Conservation (phyloP, 2,329 filamentous ascomycete species). For the Colletotrichum magnum region DNA sequence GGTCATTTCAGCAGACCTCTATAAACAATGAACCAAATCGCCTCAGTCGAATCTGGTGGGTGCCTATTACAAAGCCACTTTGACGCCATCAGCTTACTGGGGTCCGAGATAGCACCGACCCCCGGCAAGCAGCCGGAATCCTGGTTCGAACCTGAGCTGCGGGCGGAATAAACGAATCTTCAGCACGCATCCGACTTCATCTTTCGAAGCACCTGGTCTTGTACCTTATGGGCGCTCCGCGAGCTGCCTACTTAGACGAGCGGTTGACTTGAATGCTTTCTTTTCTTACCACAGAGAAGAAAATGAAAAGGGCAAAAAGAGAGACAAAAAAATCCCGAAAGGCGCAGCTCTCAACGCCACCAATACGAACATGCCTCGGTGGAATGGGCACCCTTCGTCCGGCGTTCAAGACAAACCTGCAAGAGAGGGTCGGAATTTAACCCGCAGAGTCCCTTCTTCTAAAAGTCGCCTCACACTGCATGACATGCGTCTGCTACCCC, state of each 20-base stretch:
- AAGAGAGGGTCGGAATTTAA: not conserved
- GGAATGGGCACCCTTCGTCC: too few species aligned
- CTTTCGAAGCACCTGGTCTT: not conserved
- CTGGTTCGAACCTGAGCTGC: not conserved
- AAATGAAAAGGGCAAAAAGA: too few species aligned
- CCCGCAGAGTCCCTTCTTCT: not conserved
- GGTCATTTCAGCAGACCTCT: not conserved
- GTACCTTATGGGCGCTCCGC: not conserved
- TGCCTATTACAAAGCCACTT: not conserved
- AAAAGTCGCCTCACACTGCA: not conserved
- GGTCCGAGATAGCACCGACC: conserved; percentile 7
- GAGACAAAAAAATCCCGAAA: too few species aligned
- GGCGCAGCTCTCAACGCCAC: too few species aligned
- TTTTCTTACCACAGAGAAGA: too few species aligned
- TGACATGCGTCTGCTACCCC: not conserved
- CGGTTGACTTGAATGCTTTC: not conserved
- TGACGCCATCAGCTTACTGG: conserved; percentile 23
- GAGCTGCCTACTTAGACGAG: not conserved
- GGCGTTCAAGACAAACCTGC: too few species aligned
- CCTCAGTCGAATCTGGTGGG: not conserved
- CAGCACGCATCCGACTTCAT: conserved; percentile 14
- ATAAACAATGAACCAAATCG: not conserved
- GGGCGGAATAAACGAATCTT: conserved; percentile 3
- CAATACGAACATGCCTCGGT: too few species aligned
- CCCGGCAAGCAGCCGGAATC: not conserved